Evolutionary conservation across 2,329 filamentous ascomycete species (phyloP).

Genomic region (Fusarium bactridioides): DNA sequence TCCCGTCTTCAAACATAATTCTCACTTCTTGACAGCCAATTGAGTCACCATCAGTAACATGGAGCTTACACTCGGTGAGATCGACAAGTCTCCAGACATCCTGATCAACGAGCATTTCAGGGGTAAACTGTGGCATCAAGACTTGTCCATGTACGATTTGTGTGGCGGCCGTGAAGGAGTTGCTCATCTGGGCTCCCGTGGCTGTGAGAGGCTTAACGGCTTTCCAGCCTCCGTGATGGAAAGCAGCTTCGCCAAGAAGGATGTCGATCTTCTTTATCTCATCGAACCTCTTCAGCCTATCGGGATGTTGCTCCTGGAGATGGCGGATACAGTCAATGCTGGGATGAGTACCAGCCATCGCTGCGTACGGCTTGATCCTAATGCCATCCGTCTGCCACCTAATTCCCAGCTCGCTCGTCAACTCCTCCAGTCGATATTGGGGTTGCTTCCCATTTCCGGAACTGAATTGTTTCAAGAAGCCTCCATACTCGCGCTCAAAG

Average conservation of each 20-base stretch:
- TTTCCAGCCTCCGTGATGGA: neutral
- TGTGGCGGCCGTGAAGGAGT: neutral
- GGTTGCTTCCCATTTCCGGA: neutral
- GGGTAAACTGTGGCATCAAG: neutral
- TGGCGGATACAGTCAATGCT: conserved; percentile 5
- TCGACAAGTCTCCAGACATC: neutral
- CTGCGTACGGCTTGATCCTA: neutral
- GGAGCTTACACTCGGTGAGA: neutral
- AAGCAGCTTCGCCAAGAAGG: neutral
- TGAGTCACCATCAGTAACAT: neutral
- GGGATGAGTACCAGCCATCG: conserved; percentile 1
- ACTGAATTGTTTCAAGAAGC: neutral
- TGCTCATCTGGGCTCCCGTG: conserved; percentile 3
- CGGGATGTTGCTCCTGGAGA: neutral
- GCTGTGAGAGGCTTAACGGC: neutral
- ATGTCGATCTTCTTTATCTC: neutral
- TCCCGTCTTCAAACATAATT: neutral
- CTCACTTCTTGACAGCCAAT: neutral
- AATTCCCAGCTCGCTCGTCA: neutral
- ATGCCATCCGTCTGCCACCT: neutral
- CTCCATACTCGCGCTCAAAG: neutral
- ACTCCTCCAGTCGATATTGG: neutral
- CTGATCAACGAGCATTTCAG: neutral
- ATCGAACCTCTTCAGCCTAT: neutral
- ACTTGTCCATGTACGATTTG: conserved; percentile 6